Conservation (phyloP, 129 eudicot genomes). For the Flaveria bidentis region DNA sequence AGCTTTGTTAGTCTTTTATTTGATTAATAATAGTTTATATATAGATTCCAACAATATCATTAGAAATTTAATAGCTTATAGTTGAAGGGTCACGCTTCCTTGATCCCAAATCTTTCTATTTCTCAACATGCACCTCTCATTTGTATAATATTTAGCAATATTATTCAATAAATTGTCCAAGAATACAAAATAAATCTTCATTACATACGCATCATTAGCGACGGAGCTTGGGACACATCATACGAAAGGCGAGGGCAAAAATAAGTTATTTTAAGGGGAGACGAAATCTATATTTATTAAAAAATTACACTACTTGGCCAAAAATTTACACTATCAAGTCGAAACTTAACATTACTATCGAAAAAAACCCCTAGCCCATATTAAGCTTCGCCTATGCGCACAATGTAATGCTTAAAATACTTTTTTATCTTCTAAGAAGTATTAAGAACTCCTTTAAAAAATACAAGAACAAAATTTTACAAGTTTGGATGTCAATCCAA, state of each 20-base stretch:
- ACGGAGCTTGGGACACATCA: too few species aligned
- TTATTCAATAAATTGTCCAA: background rate
- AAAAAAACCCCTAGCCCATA: too few species aligned
- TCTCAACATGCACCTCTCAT: constrained; percentile 30
- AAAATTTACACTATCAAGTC: too few species aligned
- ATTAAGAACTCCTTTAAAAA: background rate
- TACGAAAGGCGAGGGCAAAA: too few species aligned
- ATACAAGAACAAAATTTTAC: background rate
- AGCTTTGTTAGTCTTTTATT: constrained; percentile 15
- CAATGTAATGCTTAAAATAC: background rate
- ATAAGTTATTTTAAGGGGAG: too few species aligned
- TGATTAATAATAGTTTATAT: constrained; percentile 6
- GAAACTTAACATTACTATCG: too few species aligned
- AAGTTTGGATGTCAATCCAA: too few species aligned
- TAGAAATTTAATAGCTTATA: constrained; percentile 27
- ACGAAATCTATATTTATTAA: too few species aligned
- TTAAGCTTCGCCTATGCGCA: background rate
- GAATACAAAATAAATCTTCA: background rate
- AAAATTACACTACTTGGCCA: too few species aligned
- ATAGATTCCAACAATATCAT: constrained; percentile 22
- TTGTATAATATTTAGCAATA: background rate
- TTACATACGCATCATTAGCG: too few species aligned
- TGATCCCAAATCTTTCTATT: constrained; percentile 40
- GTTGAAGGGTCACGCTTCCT: constrained; percentile 41
- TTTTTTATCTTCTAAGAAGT: background rate